Evolutionary conservation across 2,329 filamentous ascomycete species (phyloP).

Genomic region (Fusarium globosum): DNA sequence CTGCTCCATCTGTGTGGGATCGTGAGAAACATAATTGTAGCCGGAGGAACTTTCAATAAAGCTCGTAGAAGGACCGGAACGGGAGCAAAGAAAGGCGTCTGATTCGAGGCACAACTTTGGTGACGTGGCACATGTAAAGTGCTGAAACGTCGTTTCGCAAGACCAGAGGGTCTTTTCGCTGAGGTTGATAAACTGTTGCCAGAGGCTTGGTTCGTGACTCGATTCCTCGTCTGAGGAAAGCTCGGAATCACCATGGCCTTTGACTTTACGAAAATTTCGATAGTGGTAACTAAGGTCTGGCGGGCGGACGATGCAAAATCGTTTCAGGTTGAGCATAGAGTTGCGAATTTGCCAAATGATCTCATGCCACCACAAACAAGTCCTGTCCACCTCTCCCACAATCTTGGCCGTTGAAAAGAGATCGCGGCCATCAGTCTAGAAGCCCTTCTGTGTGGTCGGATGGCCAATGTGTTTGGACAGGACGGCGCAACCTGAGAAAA

Average conservation of each 20-base stretch:
- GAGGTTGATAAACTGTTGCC: fast-evolving
- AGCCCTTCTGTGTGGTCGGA: fast-evolving
- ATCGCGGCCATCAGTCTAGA: not conserved
- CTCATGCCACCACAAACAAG: not conserved
- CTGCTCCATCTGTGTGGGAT: not conserved
- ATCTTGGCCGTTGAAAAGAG: fast-evolving
- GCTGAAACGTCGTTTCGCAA: not conserved
- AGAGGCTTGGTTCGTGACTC: fast-evolving
- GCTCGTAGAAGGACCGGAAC: fast-evolving
- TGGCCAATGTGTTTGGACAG: not conserved
- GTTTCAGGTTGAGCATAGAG: not conserved
- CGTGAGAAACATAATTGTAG: not conserved
- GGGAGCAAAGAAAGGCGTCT: not conserved
- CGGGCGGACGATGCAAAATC: fast-evolving
- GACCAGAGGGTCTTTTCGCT: fast-evolving
- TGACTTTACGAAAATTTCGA: fast-evolving
- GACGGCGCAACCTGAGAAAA: not conserved
- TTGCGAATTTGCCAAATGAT: not conserved
- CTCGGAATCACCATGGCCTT: not conserved
- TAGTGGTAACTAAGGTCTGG: fast-evolving
- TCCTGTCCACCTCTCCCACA: fast-evolving
- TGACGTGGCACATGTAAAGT: not conserved
- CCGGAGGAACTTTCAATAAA: not conserved
- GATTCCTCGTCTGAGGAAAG: fast-evolving
- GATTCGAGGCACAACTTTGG: not conserved